Evolutionary conservation across 176 grass and related monocot species (phyloP).

Genomic region (Aegilops sharonensis): DNA sequence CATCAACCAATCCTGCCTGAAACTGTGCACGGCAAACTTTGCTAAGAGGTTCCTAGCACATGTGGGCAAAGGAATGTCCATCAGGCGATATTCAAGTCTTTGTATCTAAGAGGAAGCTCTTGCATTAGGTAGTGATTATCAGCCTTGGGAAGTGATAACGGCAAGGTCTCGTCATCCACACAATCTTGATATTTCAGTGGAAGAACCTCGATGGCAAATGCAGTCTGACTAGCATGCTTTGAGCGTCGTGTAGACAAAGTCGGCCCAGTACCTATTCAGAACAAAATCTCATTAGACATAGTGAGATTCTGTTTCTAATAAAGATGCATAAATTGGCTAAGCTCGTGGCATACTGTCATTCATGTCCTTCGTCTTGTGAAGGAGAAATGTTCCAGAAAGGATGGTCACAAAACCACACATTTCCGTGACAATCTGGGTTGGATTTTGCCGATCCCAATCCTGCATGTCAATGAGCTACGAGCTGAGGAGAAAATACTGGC

Average conservation of each 20-base stretch:
- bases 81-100: slow-evolving; percentile 37
- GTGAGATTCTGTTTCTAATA: slow-evolving; percentile 10
- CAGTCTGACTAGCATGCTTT: slow-evolving; percentile 42
- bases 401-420: slow-evolving; percentile 81
- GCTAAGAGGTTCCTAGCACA: neutral
- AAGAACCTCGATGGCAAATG: slow-evolving; percentile 45
- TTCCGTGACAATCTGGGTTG: slow-evolving; percentile 76
- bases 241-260: slow-evolving; percentile 27
- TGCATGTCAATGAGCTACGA: slow-evolving; percentile 33
- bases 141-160: slow-evolving; percentile 43
- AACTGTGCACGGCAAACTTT: slow-evolving; percentile 15
- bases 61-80: neutral
- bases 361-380: slow-evolving; percentile 85
- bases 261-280: slow-evolving; percentile 36
- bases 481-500: neutral
- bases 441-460: slow-evolving; percentile 86
- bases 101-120: slow-evolving; percentile 50
- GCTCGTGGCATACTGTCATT: slow-evolving; percentile 43
- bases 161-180: slow-evolving; percentile 41
- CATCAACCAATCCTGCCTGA: slow-evolving; percentile 27
- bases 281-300: slow-evolving; percentile 12
- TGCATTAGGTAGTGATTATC: slow-evolving; percentile 40
- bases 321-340: neutral
- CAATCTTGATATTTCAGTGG: slow-evolving; percentile 50
- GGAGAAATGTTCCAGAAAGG: slow-evolving; percentile 83